phyloP scores from a whole-genome alignment of 2,329 filamentous ascomycete genomes.

The Venturia pyrina region DNA sequence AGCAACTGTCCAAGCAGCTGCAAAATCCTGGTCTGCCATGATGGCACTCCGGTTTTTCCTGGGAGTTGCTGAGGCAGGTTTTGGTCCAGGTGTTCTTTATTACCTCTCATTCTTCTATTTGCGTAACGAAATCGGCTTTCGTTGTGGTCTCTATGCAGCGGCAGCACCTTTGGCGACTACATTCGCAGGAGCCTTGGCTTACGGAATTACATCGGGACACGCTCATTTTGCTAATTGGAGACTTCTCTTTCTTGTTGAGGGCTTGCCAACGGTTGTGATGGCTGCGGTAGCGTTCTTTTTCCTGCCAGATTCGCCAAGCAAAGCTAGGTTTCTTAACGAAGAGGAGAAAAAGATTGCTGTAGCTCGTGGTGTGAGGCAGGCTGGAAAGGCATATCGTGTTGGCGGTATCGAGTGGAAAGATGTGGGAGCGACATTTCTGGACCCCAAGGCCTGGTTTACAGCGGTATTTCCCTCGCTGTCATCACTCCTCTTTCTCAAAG shows the following conservation, averaged over 20 bases:
- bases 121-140: slow-evolving; percentile 65
- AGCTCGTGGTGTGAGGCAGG: slow-evolving; percentile 21
- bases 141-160: slow-evolving; percentile 79
- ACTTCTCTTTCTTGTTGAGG: slow-evolving; percentile 75
- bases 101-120: slow-evolving; percentile 55
- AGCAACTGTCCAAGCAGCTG: slow-evolving; percentile 57
- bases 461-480: slow-evolving; percentile 36
- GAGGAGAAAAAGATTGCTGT: slow-evolving; percentile 49
- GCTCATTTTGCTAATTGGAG: slow-evolving; percentile 68
- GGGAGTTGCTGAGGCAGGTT: slow-evolving; percentile 51
- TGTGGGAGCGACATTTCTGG: slow-evolving; percentile 48
- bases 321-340: slow-evolving; percentile 31
- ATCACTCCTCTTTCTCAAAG: slow-evolving; percentile 21
- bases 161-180: slow-evolving; percentile 53
- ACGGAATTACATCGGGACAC: slow-evolving; percentile 63
- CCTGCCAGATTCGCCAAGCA: slow-evolving; percentile 63
- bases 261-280: slow-evolving; percentile 70
- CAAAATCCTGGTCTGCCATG: slow-evolving; percentile 40
- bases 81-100: slow-evolving; percentile 49
- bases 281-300: slow-evolving; percentile 63
- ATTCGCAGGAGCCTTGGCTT: slow-evolving; percentile 70
- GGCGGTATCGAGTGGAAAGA: slow-evolving; percentile 43
- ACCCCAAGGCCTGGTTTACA: slow-evolving; percentile 65
- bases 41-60: slow-evolving; percentile 51
- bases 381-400: slow-evolving; percentile 21